Evolutionary conservation across 176 grass and related monocot species (phyloP), one percentile per base, ranked within the genome.

Genomic region (Aegilops bicornis): DNA sequence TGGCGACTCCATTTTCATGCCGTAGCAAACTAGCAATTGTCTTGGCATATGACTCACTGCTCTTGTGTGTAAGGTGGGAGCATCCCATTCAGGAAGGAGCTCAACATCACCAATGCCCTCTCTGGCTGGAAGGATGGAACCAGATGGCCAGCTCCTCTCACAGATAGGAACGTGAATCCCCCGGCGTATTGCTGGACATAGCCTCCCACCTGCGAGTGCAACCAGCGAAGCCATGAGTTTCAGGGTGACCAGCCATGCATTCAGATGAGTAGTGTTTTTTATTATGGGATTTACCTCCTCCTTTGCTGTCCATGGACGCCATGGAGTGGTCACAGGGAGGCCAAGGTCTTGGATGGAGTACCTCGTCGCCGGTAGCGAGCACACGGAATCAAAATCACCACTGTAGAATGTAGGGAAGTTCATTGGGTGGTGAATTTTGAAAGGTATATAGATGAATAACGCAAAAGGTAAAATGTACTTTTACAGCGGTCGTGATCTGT

Each of bases 101-200:
- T 23, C 2, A 89, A 36, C 68, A 91, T 16, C 33, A 77, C 36
- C 17, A 94, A 40, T 47, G 37, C 86, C 82, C 86, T 87, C 50
- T 87, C 75, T 0, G 87, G 81, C 54, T 91, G 89, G 19, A 73
- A 39, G 10, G 61, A 86, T 22, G 92, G 86, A 78, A 89, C 89
- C 80, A 79, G 74, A 39, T 94, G 92, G 0, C 84, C 89, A 15
- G 92, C 79, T 66, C 77, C 87, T 19, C 87, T 91, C 73, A 91
- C 87, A 2, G 92, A 81, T 0, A 81, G 39, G 42, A 94, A 81
- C n/a, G 73, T 82, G 42, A 89, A 81, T 20, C 70, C 76, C 64
- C 83, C 77, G 20, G 52, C 66, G 19, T 94, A 91, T 15, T 92
- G 70, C 2, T 79, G 87, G 30, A 89, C 81, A 88, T 89, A 86